Evolutionary conservation across 768 basidiomycete species (phyloP).

Genomic region (Glaciozyma martinii): DNA sequence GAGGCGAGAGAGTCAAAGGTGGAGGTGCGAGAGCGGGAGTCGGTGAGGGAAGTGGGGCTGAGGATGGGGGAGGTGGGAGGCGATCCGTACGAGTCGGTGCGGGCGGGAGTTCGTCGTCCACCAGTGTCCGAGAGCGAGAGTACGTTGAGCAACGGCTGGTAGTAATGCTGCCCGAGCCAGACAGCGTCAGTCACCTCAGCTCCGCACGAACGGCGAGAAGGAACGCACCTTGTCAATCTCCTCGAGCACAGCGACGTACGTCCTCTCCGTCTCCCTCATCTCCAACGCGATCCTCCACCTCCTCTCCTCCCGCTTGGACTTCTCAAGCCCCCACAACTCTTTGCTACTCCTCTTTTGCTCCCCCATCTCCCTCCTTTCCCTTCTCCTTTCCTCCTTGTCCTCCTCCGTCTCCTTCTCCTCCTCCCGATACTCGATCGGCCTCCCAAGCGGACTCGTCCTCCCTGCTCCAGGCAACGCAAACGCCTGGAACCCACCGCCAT

Average conservation of each 20-base stretch:
- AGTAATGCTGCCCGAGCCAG: constrained; percentile 19
- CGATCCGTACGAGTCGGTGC: neutral
- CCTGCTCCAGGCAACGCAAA: neutral
- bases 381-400: constrained; percentile 6
- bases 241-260: constrained; percentile 29
- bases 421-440: neutral
- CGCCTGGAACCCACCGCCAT: neutral
- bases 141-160: constrained; percentile 15
- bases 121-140: neutral
- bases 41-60: neutral
- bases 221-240: constrained; percentile 26
- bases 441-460: neutral
- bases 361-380: constrained; percentile 21
- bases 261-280: constrained; percentile 31
- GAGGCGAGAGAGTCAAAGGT: too few relatives aligned
- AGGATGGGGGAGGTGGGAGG: constrained; percentile 2
- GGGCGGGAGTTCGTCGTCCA: constrained; percentile 3
- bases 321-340: neutral
- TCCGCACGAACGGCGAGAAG: neutral
- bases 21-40: neutral
- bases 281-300: constrained; percentile 29
- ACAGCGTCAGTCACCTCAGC: neutral
- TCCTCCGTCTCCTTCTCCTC: neutral
- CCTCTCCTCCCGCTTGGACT: constrained; percentile 12
- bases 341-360: constrained; percentile 18